Base-by-base conservation (phyloP, 257 asterid species). In the Solanum etuberosum region DNA sequence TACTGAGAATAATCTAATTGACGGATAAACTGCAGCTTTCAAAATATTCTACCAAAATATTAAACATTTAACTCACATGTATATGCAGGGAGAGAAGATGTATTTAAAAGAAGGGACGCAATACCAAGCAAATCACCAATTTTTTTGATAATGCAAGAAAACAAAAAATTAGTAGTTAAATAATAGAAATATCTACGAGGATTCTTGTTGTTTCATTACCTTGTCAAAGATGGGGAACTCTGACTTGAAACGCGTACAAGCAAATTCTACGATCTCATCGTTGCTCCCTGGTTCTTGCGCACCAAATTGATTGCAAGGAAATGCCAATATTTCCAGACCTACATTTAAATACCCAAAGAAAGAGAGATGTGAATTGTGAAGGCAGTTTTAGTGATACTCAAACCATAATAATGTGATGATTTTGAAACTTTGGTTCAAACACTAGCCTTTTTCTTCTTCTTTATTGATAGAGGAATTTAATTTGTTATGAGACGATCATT, bases 291-390 rank as follows among this genome's bases (percentile, higher is more conserved):
- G 98, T 87, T 95, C 99, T 90, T 96, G 96, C 57, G 91, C 93
- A 0, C 97, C 98, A 89, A 96, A 96, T 91, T 96, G 98, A 90
- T 96, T 96, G 93, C 99, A 95, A 5, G 98, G 98, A 85, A 96
- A 96, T 65, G 98, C 99, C 35, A 95, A 91, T 74, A 96, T 90
- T 92, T 93, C 98, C 70, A 96, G 92, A 25, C 99, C 99, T 95
- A 46, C 35, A 35, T 21, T 51, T 23, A 71, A 67, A 21, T 46
- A 34, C 68, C 13, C 65, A 18, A n/a, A 21, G 2, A 51, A 80
- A 81, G 63, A 83, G 76, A 15, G 2, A 76, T 34, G 1, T 73
- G n/a, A n/a, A n/a, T n/a, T n/a, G n/a, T n/a, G 48, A 40, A 23
- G 12, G 61, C 4, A 46, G 65, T 15, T 43, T 77, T 14, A 27